These are phyloP conservation scores for Citrullus colocynthis DNA, from an alignment of 306 rosid genomes.

Conservation along the genomic window DNA sequence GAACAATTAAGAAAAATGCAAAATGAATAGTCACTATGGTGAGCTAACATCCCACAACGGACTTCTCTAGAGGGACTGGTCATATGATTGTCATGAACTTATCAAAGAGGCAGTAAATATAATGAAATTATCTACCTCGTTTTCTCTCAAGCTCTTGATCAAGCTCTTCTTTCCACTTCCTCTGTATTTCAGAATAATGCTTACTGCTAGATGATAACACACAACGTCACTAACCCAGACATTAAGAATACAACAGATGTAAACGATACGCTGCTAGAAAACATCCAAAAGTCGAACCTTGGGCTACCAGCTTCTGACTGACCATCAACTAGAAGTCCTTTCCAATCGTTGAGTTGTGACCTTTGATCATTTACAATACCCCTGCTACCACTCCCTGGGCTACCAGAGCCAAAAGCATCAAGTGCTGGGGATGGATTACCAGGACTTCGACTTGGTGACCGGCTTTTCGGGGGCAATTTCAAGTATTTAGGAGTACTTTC, in stretches of 20 bases:
- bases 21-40: neutral
- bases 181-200: conserved; percentile 77
- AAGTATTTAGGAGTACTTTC: conserved; percentile 55
- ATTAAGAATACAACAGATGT: neutral
- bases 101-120: neutral
- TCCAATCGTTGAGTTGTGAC: conserved; percentile 35
- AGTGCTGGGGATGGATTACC: conserved; percentile 41
- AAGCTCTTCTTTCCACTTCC: conserved; percentile 99
- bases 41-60: neutral
- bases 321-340: conserved; percentile 45
- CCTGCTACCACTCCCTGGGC: conserved; percentile 77
- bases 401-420: conserved; percentile 42
- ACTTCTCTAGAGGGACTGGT: neutral
- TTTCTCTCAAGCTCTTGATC: conserved; percentile 93
- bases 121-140: conserved; percentile 50
- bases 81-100: neutral
- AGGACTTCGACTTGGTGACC: conserved; percentile 70
- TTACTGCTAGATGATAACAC: conserved; percentile 24
- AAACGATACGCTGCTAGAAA: neutral
- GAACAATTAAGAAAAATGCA: neutral
- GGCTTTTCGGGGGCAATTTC: conserved; percentile 92
- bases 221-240: neutral
- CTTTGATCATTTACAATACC: conserved; percentile 35
- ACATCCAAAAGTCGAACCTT: conserved; percentile 30
- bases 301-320: conserved; percentile 73